Conservation (phyloP, 1,284 basidiomycete species). For the Omphalotus olearius region DNA sequence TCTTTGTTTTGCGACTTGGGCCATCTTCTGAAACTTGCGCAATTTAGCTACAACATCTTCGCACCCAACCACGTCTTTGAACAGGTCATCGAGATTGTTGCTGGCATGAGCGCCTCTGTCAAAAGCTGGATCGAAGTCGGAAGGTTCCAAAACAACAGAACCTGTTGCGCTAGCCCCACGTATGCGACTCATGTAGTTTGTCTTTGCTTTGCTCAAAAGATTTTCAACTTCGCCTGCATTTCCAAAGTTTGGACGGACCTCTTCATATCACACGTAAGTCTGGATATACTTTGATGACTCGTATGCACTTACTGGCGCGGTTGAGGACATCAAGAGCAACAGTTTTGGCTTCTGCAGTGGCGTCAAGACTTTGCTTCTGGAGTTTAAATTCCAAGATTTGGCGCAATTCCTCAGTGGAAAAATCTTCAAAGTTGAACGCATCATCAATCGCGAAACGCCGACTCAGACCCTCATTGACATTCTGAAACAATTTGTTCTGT, state of each 20-base stretch:
- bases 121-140: constrained; percentile 60
- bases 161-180: constrained; percentile 18
- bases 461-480: constrained; percentile 62
- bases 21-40: constrained; percentile 46
- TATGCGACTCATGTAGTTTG: constrained; percentile 38
- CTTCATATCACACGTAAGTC: neutral
- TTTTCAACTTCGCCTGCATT: constrained; percentile 70
- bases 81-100: constrained; percentile 49
- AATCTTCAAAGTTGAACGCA: constrained; percentile 66
- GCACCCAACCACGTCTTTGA: constrained; percentile 58
- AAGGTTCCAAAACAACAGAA: constrained; percentile 47
- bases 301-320: neutral
- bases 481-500: constrained; percentile 31
- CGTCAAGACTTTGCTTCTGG: constrained; percentile 48
- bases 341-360: constrained; percentile 50
- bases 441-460: constrained; percentile 63
- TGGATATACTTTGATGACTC: neutral
- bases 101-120: constrained; percentile 43
- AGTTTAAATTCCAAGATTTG: constrained; percentile 53
- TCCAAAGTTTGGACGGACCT: constrained; percentile 55
- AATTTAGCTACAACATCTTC: constrained; percentile 49
- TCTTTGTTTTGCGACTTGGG: constrained; percentile 35
- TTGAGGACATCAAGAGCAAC: constrained; percentile 48
- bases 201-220: constrained; percentile 50
- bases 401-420: constrained; percentile 45